Evolutionary conservation across 75 land plant species (phyloP), one percentile per base, ranked within the genome.

Genomic region (Picea sitchensis): DNA sequence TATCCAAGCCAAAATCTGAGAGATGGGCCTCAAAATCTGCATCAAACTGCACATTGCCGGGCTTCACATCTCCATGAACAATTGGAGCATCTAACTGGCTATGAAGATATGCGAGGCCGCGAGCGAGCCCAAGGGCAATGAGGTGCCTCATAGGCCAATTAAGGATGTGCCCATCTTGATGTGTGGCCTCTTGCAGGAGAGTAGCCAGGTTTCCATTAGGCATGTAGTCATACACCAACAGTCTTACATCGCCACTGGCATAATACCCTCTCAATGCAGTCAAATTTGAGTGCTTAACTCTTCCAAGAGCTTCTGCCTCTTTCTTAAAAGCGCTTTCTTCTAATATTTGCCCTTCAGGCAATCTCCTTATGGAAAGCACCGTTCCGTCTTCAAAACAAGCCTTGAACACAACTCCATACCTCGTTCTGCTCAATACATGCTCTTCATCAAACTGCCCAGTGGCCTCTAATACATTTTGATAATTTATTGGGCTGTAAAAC

Each of bases 91-190:
- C 51, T 83, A 95, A 95, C 30, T 86, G 75, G 60, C 79, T 68
- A 83, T 97, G 99, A 9, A 97, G 86, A 79, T 93, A 95, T 20
- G 98, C 86, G 0, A 97, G 89, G 21, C 95, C 99, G 3, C 98
- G 90, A 14, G 99, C 98, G 11, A 95, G 84, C 26, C 99, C 99
- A 3, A 97, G 92, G 7, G 96, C 98, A 36, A 97, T 97, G 64
- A 96, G 93, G 75, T 96, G 99, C 78, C 97, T 88, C 99, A 96
- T 96, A 3, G 99, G 99, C 99, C 99, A 96, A 82, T 94, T 96
- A 54, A 96, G 87, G 20, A 94, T 89, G 62, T 96, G 98, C 14
- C 99, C 99, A 67, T 90, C 99, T 51, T 51, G 56, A 80, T 92
- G 98, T 0, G 96, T 87, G 0, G 99, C 98, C 73, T 98, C 98